Conservation (phyloP, 2,329 filamentous ascomycete species). For the Domatiomyces globalis region DNA sequence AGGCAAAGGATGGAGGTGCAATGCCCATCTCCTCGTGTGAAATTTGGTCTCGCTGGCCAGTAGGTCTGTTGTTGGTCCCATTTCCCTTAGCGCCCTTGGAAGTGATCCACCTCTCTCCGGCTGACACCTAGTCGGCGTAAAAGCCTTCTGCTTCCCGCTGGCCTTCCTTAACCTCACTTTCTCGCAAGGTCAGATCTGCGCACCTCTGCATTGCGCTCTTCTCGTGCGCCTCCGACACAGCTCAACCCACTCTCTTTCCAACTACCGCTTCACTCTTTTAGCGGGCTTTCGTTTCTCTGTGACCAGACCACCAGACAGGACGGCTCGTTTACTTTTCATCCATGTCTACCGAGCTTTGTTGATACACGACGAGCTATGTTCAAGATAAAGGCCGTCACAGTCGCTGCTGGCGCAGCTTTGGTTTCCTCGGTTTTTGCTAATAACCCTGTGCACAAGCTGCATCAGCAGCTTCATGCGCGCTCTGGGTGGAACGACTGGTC, state of each 20-base stretch:
- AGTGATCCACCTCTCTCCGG: slow-evolving; percentile 4
- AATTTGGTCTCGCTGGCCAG: not conserved
- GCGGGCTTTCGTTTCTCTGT: slow-evolving; percentile 56
- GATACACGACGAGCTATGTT: slow-evolving; percentile 22
- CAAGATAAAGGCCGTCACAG: slow-evolving; percentile 60
- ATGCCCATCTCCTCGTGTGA: not conserved
- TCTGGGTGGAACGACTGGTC: slow-evolving; percentile 20
- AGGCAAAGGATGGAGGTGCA: not conserved
- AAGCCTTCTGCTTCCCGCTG: slow-evolving; percentile 13
- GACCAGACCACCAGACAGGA: slow-evolving; percentile 18
- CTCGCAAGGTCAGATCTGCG: slow-evolving; percentile 13
- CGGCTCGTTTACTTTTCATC: slow-evolving; percentile 7
- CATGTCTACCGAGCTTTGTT: slow-evolving; percentile 10
- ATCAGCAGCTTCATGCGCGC: slow-evolving; percentile 23
- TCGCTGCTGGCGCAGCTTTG: slow-evolving; percentile 44
- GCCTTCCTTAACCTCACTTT: slow-evolving; percentile 8
- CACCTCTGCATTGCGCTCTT: slow-evolving; percentile 14
- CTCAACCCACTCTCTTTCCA: slow-evolving; percentile 9
- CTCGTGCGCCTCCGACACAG: slow-evolving; percentile 6
- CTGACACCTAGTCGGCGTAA: slow-evolving; percentile 8
- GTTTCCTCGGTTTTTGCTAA: slow-evolving; percentile 42
- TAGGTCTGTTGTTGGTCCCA: slow-evolving; percentile 3
- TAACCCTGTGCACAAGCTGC: slow-evolving; percentile 47
- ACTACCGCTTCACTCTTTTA: slow-evolving; percentile 46
- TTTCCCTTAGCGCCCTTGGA: slow-evolving; percentile 10